Evolutionary conservation across 2,329 filamentous ascomycete genomes (phyloP).

Genomic region (Calcarisporium arbuscula): DNA sequence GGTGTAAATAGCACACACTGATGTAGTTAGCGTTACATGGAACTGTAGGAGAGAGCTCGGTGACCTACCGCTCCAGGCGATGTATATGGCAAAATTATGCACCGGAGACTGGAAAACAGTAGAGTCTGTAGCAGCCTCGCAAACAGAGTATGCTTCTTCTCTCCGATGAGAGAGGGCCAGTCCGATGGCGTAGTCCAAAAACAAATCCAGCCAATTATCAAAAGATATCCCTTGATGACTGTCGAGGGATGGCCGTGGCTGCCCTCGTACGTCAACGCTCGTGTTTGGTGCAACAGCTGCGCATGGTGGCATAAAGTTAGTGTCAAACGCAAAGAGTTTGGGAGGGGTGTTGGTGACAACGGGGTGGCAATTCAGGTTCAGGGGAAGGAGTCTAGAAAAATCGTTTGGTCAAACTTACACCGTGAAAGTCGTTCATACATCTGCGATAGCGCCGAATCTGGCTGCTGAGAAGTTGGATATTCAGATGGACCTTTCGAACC

Average conservation of each 20-base stretch:
- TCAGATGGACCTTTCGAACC: slow-evolving; percentile 26
- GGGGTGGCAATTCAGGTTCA: too few relatives aligned
- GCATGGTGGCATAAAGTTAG: too few relatives aligned
- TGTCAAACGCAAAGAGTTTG: too few relatives aligned
- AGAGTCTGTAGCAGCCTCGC: slow-evolving; percentile 71
- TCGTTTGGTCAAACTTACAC: slow-evolving; percentile 36
- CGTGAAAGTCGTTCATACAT: slow-evolving; percentile 51
- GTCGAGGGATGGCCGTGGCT: too few relatives aligned
- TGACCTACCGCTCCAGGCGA: slow-evolving; percentile 65
- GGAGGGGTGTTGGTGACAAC: too few relatives aligned
- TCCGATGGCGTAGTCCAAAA: slow-evolving; percentile 78
- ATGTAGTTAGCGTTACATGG: slow-evolving; percentile 9
- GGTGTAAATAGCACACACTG: slow-evolving; percentile 74
- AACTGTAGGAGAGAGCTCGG: too few relatives aligned
- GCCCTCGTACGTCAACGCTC: too few relatives aligned
- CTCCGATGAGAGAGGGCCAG: slow-evolving; percentile 62
- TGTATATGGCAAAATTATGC: slow-evolving; percentile 65
- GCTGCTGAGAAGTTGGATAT: slow-evolving; percentile 14
- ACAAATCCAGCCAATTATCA: slow-evolving; percentile 79
- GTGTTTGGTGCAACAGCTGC: slow-evolving; percentile 27
- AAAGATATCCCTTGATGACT: slow-evolving; percentile 75
- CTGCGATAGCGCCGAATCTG: slow-evolving; percentile 41
- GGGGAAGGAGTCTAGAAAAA: too few relatives aligned
- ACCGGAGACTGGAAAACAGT: slow-evolving; percentile 73
- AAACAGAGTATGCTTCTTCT: slow-evolving; percentile 70